These are phyloP conservation scores for Alternaria triticina DNA, from an alignment of 2,329 filamentous ascomycete species.

Conservation along the genomic window DNA sequence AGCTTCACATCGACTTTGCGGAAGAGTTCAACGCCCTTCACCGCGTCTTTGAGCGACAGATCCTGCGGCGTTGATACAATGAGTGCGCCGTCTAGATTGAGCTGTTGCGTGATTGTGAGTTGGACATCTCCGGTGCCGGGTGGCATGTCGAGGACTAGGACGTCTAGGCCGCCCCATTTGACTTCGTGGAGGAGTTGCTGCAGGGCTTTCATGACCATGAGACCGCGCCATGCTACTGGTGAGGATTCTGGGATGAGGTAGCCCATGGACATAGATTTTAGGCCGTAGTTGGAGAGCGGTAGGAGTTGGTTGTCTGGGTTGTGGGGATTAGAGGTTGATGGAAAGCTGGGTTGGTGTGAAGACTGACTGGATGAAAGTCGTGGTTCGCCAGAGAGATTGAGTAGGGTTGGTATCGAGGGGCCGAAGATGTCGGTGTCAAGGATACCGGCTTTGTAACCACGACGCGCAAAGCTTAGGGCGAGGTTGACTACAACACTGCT, in stretches of 20 bases:
- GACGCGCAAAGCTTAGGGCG: slow-evolving; percentile 82
- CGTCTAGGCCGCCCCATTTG: slow-evolving; percentile 87
- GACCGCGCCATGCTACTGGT: slow-evolving; percentile 90
- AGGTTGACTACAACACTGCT: slow-evolving; percentile 68
- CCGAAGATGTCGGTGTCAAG: slow-evolving; percentile 97
- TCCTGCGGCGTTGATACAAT: slow-evolving; percentile 95
- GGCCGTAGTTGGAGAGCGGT: slow-evolving; percentile 89
- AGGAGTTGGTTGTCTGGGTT: slow-evolving; percentile 75
- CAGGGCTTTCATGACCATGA: slow-evolving; percentile 97
- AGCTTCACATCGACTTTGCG: slow-evolving; percentile 79
- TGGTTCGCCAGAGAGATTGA: slow-evolving; percentile 82
- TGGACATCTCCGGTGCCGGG: slow-evolving; percentile 96
- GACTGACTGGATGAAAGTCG: slow-evolving; percentile 72
- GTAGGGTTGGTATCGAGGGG: slow-evolving; percentile 88
- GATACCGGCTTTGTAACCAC: slow-evolving; percentile 82
- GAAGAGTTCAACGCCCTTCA: slow-evolving; percentile 93
- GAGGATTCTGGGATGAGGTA: slow-evolving; percentile 82
- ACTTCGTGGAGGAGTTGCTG: slow-evolving; percentile 96
- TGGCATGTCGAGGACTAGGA: slow-evolving; percentile 88
- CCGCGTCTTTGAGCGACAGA: slow-evolving; percentile 87
- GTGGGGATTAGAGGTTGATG: slow-evolving; percentile 10
- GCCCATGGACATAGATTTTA: slow-evolving; percentile 99
- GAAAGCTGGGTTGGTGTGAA: neutral
- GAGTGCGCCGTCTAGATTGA: slow-evolving; percentile 83
- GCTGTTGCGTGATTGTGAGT: slow-evolving; percentile 93